Evolutionary conservation across 192 early-diverging fungal genomes (phyloP).

Genomic region (Linnemannia hyalina): DNA sequence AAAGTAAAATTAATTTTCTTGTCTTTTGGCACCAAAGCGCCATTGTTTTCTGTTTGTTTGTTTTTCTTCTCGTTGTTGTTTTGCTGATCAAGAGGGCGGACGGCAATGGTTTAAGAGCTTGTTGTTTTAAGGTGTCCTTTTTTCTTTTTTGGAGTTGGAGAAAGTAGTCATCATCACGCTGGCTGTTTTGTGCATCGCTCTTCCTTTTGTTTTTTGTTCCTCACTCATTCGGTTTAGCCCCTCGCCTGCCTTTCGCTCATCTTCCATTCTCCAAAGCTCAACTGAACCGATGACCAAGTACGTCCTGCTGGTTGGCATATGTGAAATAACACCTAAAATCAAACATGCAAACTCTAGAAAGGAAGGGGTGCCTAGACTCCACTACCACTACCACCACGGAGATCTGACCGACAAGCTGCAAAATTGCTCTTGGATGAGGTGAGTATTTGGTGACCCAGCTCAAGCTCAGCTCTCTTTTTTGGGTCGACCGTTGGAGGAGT

Average conservation of each 20-base stretch:
- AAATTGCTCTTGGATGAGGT: background rate
- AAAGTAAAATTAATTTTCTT: too few relatives aligned
- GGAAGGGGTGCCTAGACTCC: background rate
- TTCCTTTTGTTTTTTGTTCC: background rate
- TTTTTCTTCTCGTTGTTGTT: background rate
- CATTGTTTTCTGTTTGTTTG: conserved; percentile 4
- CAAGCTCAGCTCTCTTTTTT: too few relatives aligned
- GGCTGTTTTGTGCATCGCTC: background rate
- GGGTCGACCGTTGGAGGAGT: too few relatives aligned
- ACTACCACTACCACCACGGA: too few relatives aligned
- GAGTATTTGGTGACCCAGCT: too few relatives aligned
- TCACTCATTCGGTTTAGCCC: background rate
- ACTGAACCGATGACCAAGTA: background rate
- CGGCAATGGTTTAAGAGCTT: background rate
- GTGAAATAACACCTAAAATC: background rate
- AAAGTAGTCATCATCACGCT: background rate
- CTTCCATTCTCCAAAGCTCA: background rate
- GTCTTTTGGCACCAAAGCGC: background rate
- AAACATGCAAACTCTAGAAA: background rate
- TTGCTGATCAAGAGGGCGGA: background rate
- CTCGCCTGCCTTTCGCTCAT: background rate
- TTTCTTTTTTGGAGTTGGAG: background rate
- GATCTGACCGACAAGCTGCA: background rate
- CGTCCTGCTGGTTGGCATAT: background rate
- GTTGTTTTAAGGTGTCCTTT: background rate